A percentile compares a stretch with the other conserved stretches of the same genome.
These are phyloP conservation scores for Ampelocalamus luodianensis DNA, from an alignment of 176 grass and related monocot species.

Conservation along the genomic window DNA sequence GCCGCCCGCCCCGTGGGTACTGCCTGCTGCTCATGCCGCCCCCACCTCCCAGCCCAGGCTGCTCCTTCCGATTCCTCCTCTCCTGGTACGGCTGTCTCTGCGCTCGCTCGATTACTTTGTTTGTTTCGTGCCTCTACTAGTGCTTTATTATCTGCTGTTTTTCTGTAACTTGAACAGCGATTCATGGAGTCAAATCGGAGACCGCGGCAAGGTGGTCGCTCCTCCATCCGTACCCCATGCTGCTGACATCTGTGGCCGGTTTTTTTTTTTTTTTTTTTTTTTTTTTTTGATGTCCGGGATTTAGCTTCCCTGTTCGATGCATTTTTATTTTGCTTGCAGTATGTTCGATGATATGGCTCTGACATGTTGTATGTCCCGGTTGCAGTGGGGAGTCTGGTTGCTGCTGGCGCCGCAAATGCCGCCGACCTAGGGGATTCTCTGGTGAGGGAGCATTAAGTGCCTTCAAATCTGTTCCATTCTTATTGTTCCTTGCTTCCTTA, in stretches of 20 bases:
- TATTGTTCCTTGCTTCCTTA: not conserved
- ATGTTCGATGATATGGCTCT: conserved; percentile 49
- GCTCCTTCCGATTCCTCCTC: not conserved
- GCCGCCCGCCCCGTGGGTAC: conserved; percentile 14
- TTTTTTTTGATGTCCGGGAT: no score
- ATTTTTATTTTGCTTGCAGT: not conserved
- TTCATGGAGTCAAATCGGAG: conserved; percentile 10
- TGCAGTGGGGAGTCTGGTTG: conserved; percentile 70
- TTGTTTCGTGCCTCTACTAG: not conserved
- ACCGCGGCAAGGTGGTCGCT: not conserved
- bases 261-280: no score
- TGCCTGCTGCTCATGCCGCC: not conserved
- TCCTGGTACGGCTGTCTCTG: not conserved
- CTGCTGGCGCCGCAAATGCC: conserved; percentile 60
- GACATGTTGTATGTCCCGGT: conserved; percentile 29
- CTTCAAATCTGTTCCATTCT: not conserved
- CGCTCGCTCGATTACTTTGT: not conserved
- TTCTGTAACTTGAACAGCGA: not conserved
- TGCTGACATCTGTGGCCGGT: conserved; percentile 44
- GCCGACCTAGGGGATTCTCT: conserved; percentile 54
- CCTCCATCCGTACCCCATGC: not conserved
- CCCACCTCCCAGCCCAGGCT: not conserved
- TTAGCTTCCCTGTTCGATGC: not conserved
- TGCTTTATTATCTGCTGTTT: not conserved
- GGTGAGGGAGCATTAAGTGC: conserved; percentile 50